Evolutionary conservation across 2,329 filamentous ascomycete genomes (phyloP).

Genomic region (Corynespora cassiicola): DNA sequence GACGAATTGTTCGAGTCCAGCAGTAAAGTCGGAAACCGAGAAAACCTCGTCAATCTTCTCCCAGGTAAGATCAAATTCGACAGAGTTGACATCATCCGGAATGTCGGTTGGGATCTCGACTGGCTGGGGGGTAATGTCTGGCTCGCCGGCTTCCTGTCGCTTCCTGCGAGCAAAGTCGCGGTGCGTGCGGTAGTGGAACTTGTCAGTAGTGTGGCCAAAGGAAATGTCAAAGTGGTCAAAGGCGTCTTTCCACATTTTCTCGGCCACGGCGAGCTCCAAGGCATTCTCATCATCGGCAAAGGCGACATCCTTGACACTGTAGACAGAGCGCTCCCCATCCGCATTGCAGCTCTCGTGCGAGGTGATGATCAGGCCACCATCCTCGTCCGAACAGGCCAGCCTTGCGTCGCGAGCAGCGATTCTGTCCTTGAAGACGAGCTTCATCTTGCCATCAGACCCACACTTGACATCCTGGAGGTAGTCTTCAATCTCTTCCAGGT

Average conservation of each 20-base stretch:
- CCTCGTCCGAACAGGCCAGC: constrained; percentile 26
- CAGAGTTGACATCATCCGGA: constrained; percentile 24
- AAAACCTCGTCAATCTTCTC: constrained; percentile 33
- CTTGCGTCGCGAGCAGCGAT: constrained; percentile 32
- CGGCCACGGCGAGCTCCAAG: constrained; percentile 31
- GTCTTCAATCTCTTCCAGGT: constrained; percentile 46
- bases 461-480: constrained; percentile 39
- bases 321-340: constrained; percentile 44
- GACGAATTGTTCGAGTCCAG: constrained; percentile 15
- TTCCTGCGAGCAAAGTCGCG: constrained; percentile 28
- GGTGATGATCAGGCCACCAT: constrained; percentile 42
- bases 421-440: constrained; percentile 35
- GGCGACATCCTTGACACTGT: constrained; percentile 32
- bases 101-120: constrained; percentile 27
- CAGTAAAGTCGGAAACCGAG: constrained; percentile 20
- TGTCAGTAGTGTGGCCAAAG: constrained; percentile 39
- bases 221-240: constrained; percentile 37
- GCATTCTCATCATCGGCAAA: constrained; percentile 27
- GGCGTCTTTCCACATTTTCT: constrained; percentile 34
- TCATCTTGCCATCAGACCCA: constrained; percentile 26
- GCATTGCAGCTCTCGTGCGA: constrained; percentile 44
- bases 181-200: constrained; percentile 37
- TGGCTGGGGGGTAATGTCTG: constrained; percentile 1
- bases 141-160: constrained; percentile 18
- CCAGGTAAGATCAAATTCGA: constrained; percentile 27